Evolutionary conservation across 495 filamentous ascomycete genomes (phyloP).

Genomic region (Hapsidospora chrysogenum): DNA sequence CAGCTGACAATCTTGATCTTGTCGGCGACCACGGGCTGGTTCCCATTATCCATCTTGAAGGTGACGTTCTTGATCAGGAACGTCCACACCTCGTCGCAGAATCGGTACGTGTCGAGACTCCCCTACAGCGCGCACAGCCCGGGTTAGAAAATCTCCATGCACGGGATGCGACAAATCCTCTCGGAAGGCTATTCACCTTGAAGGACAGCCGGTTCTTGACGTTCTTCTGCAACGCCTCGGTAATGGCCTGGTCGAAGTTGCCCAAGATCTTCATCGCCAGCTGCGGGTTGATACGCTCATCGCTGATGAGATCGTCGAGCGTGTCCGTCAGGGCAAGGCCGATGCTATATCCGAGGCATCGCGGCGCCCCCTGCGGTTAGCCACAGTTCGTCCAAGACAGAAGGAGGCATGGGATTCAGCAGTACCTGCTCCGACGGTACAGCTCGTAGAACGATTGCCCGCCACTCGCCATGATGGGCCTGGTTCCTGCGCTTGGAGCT

Average conservation of each 20-base stretch:
- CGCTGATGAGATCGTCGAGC: conserved; percentile 87
- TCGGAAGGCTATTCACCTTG: conserved; percentile 49
- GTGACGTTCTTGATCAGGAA: conserved; percentile 97
- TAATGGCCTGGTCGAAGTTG: conserved; percentile 80
- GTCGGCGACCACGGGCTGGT: conserved; percentile 37
- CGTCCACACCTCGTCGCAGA: conserved; percentile 99
- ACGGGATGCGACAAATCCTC: neutral
- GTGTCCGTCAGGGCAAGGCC: conserved; percentile 86
- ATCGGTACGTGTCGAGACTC: conserved; percentile 95
- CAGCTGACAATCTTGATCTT: conserved; percentile 97
- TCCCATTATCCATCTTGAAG: conserved; percentile 84
- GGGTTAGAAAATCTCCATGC: neutral
- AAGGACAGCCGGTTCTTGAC: conserved; percentile 84
- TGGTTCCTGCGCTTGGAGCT: too few relatives aligned
- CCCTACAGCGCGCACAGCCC: too few relatives aligned
- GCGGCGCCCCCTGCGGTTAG: too few relatives aligned
- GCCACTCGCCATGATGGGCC: conserved; percentile 15
- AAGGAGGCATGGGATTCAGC: too few relatives aligned
- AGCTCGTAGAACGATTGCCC: conserved; percentile 74
- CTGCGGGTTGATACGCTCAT: conserved; percentile 87
- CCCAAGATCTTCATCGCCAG: conserved; percentile 93
- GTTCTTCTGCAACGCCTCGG: conserved; percentile 75
- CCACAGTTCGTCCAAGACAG: too few relatives aligned
- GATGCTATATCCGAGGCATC: too few relatives aligned
- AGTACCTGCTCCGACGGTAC: conserved; percentile 91